Conservation (phyloP, 768 basidiomycete species). For the Serendipita sp. region DNA sequence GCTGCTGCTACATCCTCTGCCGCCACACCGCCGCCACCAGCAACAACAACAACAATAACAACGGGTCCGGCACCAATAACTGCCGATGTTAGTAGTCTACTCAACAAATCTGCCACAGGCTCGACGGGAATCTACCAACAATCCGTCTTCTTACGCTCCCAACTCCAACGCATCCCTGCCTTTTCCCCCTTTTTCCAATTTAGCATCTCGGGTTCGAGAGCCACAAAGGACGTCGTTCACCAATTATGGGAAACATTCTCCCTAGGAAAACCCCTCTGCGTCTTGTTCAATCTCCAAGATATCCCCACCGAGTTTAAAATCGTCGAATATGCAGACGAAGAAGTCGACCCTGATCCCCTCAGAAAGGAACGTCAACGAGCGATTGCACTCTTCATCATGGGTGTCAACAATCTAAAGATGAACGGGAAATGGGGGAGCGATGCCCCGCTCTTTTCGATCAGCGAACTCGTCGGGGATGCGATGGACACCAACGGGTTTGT, state of each 20-base stretch:
- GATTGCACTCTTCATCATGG: slow-evolving; percentile 84
- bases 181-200: slow-evolving; percentile 30
- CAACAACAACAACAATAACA: neutral
- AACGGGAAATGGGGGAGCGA: slow-evolving; percentile 46
- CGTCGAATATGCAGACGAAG: neutral
- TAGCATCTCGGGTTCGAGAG: slow-evolving; percentile 30
- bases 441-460: slow-evolving; percentile 67
- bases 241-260: slow-evolving; percentile 92
- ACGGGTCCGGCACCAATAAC: neutral
- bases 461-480: slow-evolving; percentile 68
- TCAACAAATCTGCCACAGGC: slow-evolving; percentile 71
- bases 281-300: slow-evolving; percentile 77
- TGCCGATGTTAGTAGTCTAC: slow-evolving; percentile 16
- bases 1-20: neutral
- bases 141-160: slow-evolving; percentile 61
- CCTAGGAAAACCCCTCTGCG: slow-evolving; percentile 84
- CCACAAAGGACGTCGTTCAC: slow-evolving; percentile 72
- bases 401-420: slow-evolving; percentile 50
- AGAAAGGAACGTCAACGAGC: slow-evolving; percentile 70
- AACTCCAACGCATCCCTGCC: slow-evolving; percentile 61
- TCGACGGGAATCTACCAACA: slow-evolving; percentile 77
- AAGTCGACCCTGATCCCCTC: slow-evolving; percentile 46
- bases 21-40: neutral
- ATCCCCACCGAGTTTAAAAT: neutral
- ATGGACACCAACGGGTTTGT: slow-evolving; percentile 89